Base-by-base conservation (phyloP, 768 basidiomycete genomes). In the Terana coerulea region DNA sequence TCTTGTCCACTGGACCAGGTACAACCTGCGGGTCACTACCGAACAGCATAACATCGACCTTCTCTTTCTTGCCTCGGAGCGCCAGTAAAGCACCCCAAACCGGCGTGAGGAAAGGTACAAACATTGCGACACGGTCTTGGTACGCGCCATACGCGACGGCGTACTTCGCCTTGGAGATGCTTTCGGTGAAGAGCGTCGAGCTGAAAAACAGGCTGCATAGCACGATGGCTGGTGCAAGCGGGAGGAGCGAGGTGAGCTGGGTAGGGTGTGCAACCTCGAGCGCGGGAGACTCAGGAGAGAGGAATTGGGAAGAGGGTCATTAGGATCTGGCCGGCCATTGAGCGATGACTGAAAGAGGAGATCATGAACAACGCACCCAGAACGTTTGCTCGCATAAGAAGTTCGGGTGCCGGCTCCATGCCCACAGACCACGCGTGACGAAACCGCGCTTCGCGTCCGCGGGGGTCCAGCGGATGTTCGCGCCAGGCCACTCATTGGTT, bases 401-500 rank as follows among this genome's bases (percentile, higher is more conserved):
- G 67, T 98, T 98, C 30, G 95, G 94, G 67, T 98, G 95, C 14
- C 95, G 75, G 2, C 81, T 83, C 75, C 84, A 95, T 1, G 81
- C 78, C 89, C 90, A 98, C 6, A 98, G 67, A 3, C 95, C 95
- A 17, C 77, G 75, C 0, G 92, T 91, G 22, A 86, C 69, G 65
- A 98, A 98, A 0, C 95, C 95, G 10, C 94, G 76, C 54, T 83
- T 72, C 1, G 75, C 79, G 66, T 91, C 88, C 17, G 75, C 77
- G 17, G 78, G 72, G 1, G 81, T 82, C 79, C 86, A 88, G 5
- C 70, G 53, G n/a, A 90, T 75, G 22, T 80, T 74, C 3, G 87
- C 78, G 7, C 82, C 81, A 21, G 72, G 68, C 86, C 89, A 87
- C 9, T 89, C 71, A 52, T 77, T 79, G 19, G 65, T 61, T 44